A percentile compares a stretch with the other conserved stretches of the same genome.
Evolutionary conservation across 179 eudicot genomes (phyloP).

Genomic region (Sideroxylon spinosum): DNA sequence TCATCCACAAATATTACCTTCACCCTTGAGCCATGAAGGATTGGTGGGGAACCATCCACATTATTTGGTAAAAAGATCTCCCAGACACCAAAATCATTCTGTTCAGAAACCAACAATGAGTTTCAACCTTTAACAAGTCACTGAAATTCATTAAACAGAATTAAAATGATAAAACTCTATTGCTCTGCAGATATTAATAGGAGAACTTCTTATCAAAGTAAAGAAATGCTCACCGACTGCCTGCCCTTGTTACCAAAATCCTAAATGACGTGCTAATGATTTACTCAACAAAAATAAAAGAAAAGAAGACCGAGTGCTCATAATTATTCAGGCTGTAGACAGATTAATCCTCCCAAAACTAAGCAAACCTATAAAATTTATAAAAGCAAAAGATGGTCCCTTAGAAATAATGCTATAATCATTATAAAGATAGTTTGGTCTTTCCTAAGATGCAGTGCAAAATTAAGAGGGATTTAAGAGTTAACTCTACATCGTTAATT

Average conservation of each 20-base stretch:
- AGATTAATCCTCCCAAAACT: too few species aligned
- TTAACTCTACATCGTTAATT: not conserved
- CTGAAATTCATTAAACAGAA: not conserved
- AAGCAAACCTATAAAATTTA: too few species aligned
- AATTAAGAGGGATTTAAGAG: not conserved
- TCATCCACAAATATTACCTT: slow-evolving; percentile 52
- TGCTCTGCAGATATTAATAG: not conserved
- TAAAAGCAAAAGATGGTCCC: too few species aligned
- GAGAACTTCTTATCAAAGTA: not conserved
- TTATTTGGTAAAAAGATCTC: slow-evolving; percentile 95
- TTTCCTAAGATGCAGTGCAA: not conserved
- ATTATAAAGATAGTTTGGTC: not conserved
- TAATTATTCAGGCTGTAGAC: too few species aligned
- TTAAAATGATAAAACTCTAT: not conserved
- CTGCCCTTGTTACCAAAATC: too few species aligned
- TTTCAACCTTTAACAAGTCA: not conserved
- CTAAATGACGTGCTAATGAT: too few species aligned
- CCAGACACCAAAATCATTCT: slow-evolving; percentile 97
- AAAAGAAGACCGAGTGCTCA: too few species aligned
- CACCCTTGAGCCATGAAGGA: slow-evolving; percentile 92
- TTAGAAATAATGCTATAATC: not conserved
- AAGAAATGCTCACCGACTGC: not conserved
- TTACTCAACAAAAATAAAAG: too few species aligned
- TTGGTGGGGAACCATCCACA: slow-evolving; percentile 87
- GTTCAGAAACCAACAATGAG: slow-evolving; percentile 26